Evolutionary conservation across 2,329 filamentous ascomycete species (phyloP).

Genomic region (Exophiala calicioides): DNA sequence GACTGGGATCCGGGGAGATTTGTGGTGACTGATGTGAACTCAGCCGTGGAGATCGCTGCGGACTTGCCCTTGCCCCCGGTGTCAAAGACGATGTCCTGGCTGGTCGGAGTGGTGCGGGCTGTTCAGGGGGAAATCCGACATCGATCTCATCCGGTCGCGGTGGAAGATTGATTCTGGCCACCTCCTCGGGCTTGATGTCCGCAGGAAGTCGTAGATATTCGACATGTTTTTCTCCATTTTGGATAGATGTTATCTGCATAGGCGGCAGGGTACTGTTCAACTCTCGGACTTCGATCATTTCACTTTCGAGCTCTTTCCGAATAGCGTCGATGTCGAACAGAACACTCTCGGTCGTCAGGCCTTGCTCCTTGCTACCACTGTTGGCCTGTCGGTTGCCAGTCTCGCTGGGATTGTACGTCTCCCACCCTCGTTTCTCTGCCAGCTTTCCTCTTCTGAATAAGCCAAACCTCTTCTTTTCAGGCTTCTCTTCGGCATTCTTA

Average conservation of each 20-base stretch:
- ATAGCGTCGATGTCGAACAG: slow-evolving; percentile 97
- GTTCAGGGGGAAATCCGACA: slow-evolving; percentile 16
- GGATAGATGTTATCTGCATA: slow-evolving; percentile 65
- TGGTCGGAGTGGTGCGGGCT: slow-evolving; percentile 14
- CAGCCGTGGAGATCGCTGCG: slow-evolving; percentile 15
- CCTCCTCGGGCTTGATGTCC: slow-evolving; percentile 27
- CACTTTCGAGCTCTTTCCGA: slow-evolving; percentile 75
- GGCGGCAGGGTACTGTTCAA: slow-evolving; percentile 85
- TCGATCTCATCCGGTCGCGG: slow-evolving; percentile 31
- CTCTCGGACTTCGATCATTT: slow-evolving; percentile 72
- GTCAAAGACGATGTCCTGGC: slow-evolving; percentile 16
- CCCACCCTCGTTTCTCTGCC: slow-evolving; percentile 79
- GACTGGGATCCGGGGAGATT: slow-evolving; percentile 8
- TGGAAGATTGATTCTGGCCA: slow-evolving; percentile 30
- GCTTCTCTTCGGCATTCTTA: slow-evolving; percentile 78
- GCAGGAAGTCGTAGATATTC: slow-evolving; percentile 30
- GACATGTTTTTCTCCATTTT: slow-evolving; percentile 30
- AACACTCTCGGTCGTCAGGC: slow-evolving; percentile 57
- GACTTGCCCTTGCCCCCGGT: slow-evolving; percentile 19
- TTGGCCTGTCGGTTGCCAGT: slow-evolving; percentile 10
- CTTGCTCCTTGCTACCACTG: slow-evolving; percentile 31
- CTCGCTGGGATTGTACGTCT: slow-evolving; percentile 75
- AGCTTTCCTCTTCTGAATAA: slow-evolving; percentile 78
- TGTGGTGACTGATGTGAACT: slow-evolving; percentile 22
- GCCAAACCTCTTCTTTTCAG: slow-evolving; percentile 69